A percentile compares a stretch with the other conserved stretches of the same genome.
These are phyloP conservation scores for Athelia psychrophila DNA, from an alignment of 1,284 basidiomycete species.

Conservation along the genomic window DNA sequence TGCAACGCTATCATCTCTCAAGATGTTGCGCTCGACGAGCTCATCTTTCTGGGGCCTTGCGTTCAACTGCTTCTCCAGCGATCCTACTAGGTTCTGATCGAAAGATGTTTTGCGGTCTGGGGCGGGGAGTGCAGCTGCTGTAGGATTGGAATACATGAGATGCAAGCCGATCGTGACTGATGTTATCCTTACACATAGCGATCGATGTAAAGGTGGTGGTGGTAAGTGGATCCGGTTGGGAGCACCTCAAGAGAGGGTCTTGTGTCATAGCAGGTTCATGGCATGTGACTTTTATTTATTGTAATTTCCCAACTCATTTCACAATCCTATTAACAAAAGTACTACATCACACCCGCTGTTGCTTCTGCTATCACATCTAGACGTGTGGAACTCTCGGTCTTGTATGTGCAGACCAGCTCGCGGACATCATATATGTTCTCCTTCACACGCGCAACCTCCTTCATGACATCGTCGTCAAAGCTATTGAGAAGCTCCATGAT, in stretches of 20 bases:
- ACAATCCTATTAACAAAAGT: no score
- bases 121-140: conserved; percentile 12
- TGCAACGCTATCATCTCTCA: conserved; percentile 75
- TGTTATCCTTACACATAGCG: background rate
- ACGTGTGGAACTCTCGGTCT: background rate
- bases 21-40: conserved; percentile 71
- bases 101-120: conserved; percentile 31
- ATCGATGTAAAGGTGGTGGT: background rate
- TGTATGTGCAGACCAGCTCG: conserved; percentile 25
- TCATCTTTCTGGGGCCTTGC: conserved; percentile 60
- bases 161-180: background rate
- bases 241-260: no score
- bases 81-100: conserved; percentile 38
- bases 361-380: background rate
- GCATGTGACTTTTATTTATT: conserved; percentile 13
- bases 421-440: conserved; percentile 34
- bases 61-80: conserved; percentile 58
- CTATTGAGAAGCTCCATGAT: conserved; percentile 34
- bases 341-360: background rate
- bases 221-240: background rate
- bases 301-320: conserved; percentile 4
- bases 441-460: conserved; percentile 36
- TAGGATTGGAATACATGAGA: background rate
- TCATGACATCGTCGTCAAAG: conserved; percentile 34
- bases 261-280: background rate